Percentiles rank a stretch among this genome's conserved stretches.
Evolutionary conservation across 1,284 basidiomycete species (phyloP).

Genomic region (Malassezia japonica): DNA sequence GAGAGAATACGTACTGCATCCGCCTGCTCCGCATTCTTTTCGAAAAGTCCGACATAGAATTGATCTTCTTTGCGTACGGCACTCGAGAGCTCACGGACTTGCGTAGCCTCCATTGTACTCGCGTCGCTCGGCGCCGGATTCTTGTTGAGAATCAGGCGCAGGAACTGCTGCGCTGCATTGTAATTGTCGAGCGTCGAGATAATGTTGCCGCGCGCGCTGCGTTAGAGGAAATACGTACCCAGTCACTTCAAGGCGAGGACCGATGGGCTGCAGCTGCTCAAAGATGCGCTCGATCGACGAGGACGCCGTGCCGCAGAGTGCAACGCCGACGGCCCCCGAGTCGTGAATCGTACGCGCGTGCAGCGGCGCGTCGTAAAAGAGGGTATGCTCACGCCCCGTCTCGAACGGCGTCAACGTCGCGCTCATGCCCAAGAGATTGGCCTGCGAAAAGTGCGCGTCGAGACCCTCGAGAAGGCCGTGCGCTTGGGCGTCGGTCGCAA

Average conservation of each 20-base stretch:
- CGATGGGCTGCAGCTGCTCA: slow-evolving; percentile 56
- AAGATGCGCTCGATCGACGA: slow-evolving; percentile 51
- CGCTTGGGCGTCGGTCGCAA: slow-evolving; percentile 58
- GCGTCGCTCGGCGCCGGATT: not conserved
- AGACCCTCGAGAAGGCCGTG: slow-evolving; percentile 58
- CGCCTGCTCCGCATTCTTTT: not conserved
- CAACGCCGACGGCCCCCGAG: slow-evolving; percentile 65
- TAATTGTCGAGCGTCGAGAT: slow-evolving; percentile 57
- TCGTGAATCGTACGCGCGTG: slow-evolving; percentile 52
- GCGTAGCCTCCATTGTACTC: not conserved
- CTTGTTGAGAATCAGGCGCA: slow-evolving; percentile 43
- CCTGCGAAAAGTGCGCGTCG: slow-evolving; percentile 51
- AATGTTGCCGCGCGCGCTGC: slow-evolving; percentile 68
- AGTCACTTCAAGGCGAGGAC: slow-evolving; percentile 56
- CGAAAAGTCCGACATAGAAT: slow-evolving; percentile 9
- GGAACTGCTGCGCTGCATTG: slow-evolving; percentile 64
- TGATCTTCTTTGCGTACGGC: slow-evolving; percentile 10
- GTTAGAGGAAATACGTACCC: slow-evolving; percentile 49
- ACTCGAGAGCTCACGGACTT: slow-evolving; percentile 15
- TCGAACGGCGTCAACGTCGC: slow-evolving; percentile 74
- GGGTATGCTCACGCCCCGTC: slow-evolving; percentile 68
- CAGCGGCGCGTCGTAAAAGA: slow-evolving; percentile 48
- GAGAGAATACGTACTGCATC: too few species aligned
- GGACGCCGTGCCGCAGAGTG: slow-evolving; percentile 49
- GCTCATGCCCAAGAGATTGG: slow-evolving; percentile 60